phyloP scores from a whole-genome alignment of 306 rosid genomes.

The Gillenia trifoliata region DNA sequence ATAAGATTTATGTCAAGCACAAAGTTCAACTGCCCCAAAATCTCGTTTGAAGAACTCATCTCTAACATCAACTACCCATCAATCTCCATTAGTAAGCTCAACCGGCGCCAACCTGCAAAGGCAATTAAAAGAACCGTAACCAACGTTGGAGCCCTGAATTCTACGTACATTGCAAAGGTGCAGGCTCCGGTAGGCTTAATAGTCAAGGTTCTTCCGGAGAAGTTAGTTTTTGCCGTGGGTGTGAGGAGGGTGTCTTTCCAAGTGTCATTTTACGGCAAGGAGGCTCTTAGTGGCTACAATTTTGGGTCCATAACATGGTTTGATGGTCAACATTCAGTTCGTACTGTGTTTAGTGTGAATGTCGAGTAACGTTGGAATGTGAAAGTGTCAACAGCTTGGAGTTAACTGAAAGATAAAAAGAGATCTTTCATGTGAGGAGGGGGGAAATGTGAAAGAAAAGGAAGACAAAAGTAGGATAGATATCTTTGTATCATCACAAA shows the following conservation, averaged over 20 bases:
- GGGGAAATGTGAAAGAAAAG: neutral
- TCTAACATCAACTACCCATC: conserved; percentile 85
- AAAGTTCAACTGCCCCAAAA: conserved; percentile 64
- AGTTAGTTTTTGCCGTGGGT: conserved; percentile 46
- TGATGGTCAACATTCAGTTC: conserved; percentile 65
- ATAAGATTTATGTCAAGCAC: conserved; percentile 54
- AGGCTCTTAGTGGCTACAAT: conserved; percentile 64
- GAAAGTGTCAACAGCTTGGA: neutral
- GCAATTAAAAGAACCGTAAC: conserved; percentile 64
- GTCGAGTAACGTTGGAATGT: conserved; percentile 32
- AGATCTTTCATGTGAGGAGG: neutral
- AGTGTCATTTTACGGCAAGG: conserved; percentile 60
- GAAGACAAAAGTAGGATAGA: neutral
- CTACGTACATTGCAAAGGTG: conserved; percentile 64
- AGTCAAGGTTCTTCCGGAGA: conserved; percentile 61
- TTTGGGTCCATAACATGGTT: conserved; percentile 79
- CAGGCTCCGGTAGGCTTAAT: conserved; percentile 52
- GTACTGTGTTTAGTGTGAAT: conserved; percentile 60
- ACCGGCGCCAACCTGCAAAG: conserved; percentile 30
- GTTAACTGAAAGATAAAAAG: neutral
- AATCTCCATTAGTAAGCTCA: conserved; percentile 55
- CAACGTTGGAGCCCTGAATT: conserved; percentile 62
- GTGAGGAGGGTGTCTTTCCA: conserved; percentile 42
- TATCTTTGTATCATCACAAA: neutral
- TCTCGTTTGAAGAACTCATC: conserved; percentile 58